These are phyloP conservation scores for Brassica carinata DNA, from an alignment of 345 rosid genomes.

Conservation along the genomic window DNA sequence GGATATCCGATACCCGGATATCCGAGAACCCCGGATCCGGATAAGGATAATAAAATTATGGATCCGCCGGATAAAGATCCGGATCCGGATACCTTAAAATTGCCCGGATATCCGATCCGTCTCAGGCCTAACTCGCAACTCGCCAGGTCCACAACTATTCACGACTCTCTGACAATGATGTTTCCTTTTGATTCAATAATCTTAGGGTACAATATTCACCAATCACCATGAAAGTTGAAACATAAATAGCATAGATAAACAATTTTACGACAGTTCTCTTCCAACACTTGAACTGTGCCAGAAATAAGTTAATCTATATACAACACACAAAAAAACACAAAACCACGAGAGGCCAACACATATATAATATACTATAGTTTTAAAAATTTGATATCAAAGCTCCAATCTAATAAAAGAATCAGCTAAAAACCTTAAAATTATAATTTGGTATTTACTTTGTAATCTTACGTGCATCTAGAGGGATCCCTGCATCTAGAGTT, in stretches of 20 bases:
- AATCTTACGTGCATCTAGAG: not conserved
- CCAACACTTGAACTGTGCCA: not conserved
- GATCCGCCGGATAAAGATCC: too few species aligned
- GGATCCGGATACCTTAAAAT: too few species aligned
- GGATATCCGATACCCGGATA: too few species aligned
- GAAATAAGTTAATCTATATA: not conserved
- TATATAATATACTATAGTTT: not conserved
- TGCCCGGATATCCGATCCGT: too few species aligned
- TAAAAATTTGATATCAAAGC: not conserved
- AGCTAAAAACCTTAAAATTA: not conserved
- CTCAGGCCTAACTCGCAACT: too few species aligned
- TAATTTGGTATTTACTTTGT: not conserved
- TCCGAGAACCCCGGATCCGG: too few species aligned
- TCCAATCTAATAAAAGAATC: not conserved
- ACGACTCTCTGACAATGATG: slow-evolving; percentile 6
- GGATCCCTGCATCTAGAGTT: not conserved
- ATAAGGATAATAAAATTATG: too few species aligned
- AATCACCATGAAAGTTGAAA: not conserved
- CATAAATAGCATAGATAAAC: not conserved
- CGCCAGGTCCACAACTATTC: slow-evolving; percentile 15
- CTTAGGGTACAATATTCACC: not conserved
- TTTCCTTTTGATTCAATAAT: not conserved
- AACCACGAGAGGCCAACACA: not conserved
- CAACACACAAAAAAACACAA: not conserved
- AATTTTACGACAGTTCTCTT: not conserved